A percentile compares a stretch with the other conserved stretches of the same genome.
phyloP scores from a whole-genome alignment of 305 asterid genomes.

The Plantago rigida region DNA sequence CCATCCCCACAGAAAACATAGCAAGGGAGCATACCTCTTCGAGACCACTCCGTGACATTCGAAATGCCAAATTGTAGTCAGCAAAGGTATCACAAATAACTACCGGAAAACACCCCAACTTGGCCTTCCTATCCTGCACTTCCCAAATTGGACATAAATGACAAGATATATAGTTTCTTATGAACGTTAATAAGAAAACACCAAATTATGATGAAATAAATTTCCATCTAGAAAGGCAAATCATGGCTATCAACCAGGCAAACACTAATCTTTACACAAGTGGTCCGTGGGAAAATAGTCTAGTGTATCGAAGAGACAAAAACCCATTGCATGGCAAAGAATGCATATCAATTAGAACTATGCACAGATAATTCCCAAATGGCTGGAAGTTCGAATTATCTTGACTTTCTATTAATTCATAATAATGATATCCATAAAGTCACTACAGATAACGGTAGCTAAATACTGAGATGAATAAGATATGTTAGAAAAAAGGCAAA shows the following conservation, averaged over 20 bases:
- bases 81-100: constrained; percentile 64
- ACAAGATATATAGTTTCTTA: constrained; percentile 18
- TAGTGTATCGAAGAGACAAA: too few species aligned
- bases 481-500: neutral
- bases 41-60: constrained; percentile 72
- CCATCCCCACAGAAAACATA: constrained; percentile 11
- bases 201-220: neutral
- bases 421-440: constrained; percentile 5
- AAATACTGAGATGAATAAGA: neutral
- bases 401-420: constrained; percentile 1
- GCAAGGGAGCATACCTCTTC: constrained; percentile 55
- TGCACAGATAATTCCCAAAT: neutral
- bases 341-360: constrained; percentile 1
- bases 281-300: too few species aligned
- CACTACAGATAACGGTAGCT: neutral
- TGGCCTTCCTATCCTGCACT: constrained; percentile 54
- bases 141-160: constrained; percentile 21
- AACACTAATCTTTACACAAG: too few species aligned
- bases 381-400: constrained; percentile 9
- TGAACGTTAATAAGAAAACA: neutral
- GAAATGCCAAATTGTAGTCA: constrained; percentile 66
- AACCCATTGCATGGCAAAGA: too few species aligned
- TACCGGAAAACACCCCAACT: constrained; percentile 57
- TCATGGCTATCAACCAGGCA: neutral
- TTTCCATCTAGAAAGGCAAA: constrained; percentile 14